phyloP scores from a whole-genome alignment of 441 rosid genomes.

The Melastoma candidum region DNA sequence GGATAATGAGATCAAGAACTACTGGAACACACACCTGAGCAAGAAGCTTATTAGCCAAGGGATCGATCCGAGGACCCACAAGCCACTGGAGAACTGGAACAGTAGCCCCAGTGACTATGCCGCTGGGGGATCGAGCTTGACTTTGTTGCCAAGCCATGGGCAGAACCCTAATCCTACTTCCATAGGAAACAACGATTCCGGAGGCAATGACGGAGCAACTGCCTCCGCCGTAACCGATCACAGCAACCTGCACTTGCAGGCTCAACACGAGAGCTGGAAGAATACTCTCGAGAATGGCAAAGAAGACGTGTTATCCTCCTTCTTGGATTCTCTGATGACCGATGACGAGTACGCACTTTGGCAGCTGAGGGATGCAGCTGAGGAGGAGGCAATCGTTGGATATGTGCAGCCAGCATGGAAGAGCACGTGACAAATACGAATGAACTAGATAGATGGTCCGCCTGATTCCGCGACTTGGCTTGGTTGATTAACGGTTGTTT shows the following conservation, averaged over 20 bases:
- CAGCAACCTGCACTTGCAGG: neutral
- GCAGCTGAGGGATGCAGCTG: slow-evolving; percentile 3
- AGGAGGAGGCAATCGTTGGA: no score
- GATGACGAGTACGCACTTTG: slow-evolving; percentile 13
- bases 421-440: no score
- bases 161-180: slow-evolving; percentile 16
- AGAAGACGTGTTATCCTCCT: slow-evolving; percentile 26
- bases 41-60: no score
- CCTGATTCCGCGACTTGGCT: no score
- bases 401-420: no score
- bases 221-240: slow-evolving; percentile 3
- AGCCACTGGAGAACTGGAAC: slow-evolving; percentile 18
- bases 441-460: no score
- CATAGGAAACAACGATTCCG: slow-evolving; percentile 2
- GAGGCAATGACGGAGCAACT: neutral
- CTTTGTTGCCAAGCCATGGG: no score
- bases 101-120: slow-evolving; percentile 1
- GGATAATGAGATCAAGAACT: slow-evolving; percentile 35
- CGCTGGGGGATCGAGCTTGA: neutral
- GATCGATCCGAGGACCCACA: slow-evolving; percentile 20
- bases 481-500: no score
- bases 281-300: slow-evolving; percentile 2
- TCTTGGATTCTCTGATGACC: slow-evolving; percentile 25
- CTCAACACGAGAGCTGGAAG: slow-evolving; percentile 1
- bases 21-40: neutral